A percentile compares a stretch with the other conserved stretches of the same genome.
phyloP scores from a whole-genome alignment of 331 rosid species.

The Malus hybrid region DNA sequence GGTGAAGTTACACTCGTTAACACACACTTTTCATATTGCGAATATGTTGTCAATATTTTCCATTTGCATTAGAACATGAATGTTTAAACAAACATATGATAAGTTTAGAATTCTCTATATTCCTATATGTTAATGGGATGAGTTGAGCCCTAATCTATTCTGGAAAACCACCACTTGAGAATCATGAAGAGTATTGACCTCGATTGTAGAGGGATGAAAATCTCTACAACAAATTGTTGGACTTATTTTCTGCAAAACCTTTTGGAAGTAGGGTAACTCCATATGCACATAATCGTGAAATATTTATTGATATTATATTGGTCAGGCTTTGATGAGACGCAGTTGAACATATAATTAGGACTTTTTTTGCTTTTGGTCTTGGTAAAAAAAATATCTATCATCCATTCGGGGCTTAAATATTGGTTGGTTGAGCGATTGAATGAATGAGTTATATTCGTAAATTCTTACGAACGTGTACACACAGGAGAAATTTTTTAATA shows the following conservation, averaged over 20 bases:
- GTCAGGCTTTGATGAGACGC: background rate
- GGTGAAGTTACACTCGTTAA: background rate
- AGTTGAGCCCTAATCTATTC: background rate
- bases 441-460: background rate
- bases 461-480: background rate
- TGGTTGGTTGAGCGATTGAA: too few relatives aligned
- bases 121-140: background rate
- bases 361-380: too few relatives aligned
- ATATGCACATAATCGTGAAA: too few relatives aligned
- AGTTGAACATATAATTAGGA: background rate
- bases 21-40: background rate
- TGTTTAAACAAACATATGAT: background rate
- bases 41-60: background rate
- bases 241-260: background rate
- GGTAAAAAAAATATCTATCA: too few relatives aligned
- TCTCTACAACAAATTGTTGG: background rate
- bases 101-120: background rate
- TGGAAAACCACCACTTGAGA: background rate
- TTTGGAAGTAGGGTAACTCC: background rate
- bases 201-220: background rate
- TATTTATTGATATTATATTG: too few relatives aligned
- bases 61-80: background rate
- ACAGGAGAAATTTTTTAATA: too few relatives aligned
- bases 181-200: background rate
- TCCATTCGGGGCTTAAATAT: too few relatives aligned